These are phyloP conservation scores for Stropharia rugosoannulata DNA, from an alignment of 768 basidiomycete genomes.

Conservation along the genomic window DNA sequence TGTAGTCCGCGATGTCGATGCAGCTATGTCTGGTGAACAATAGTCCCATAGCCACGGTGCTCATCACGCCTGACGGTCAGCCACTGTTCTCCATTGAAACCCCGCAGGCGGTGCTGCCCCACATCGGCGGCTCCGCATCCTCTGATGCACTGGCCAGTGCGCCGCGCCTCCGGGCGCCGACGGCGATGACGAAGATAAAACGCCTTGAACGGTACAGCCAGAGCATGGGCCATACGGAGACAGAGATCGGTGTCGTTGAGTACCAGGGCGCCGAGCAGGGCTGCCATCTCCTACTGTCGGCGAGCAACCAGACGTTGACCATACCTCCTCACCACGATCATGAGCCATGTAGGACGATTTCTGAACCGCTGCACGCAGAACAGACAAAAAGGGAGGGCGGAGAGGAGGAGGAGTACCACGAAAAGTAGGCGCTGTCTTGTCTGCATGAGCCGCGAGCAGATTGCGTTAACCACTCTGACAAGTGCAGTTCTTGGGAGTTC, in stretches of 20 bases:
- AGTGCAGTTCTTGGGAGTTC: conserved; percentile 34
- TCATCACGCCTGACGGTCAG: conserved; percentile 31
- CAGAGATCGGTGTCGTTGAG: conserved; percentile 31
- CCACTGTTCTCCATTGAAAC: conserved; percentile 33
- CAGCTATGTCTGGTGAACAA: conserved; percentile 37
- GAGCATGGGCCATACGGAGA: conserved; percentile 30
- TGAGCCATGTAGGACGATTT: not conserved
- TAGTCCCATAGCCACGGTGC: conserved; percentile 34
- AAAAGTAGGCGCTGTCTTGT: conserved; percentile 6
- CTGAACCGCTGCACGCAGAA: not conserved
- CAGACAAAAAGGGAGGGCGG: not conserved
- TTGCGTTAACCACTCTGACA: not conserved
- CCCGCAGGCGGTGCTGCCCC: not conserved
- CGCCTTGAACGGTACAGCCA: conserved; percentile 25
- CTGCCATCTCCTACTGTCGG: conserved; percentile 23
- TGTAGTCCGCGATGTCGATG: conserved; percentile 16
- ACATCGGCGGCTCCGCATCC: not conserved
- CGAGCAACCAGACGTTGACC: conserved; percentile 9
- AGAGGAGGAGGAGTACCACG: conserved; percentile 4
- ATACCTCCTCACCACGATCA: conserved; percentile 6
- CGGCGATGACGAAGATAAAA: conserved; percentile 24
- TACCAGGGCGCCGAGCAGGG: conserved; percentile 17
- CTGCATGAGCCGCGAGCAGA: not conserved
- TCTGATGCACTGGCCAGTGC: no score
- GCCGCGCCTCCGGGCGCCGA: not conserved